These are phyloP conservation scores for Centrapalus pauciflorus DNA, from an alignment of 129 eudicot species.

Conservation along the genomic window DNA sequence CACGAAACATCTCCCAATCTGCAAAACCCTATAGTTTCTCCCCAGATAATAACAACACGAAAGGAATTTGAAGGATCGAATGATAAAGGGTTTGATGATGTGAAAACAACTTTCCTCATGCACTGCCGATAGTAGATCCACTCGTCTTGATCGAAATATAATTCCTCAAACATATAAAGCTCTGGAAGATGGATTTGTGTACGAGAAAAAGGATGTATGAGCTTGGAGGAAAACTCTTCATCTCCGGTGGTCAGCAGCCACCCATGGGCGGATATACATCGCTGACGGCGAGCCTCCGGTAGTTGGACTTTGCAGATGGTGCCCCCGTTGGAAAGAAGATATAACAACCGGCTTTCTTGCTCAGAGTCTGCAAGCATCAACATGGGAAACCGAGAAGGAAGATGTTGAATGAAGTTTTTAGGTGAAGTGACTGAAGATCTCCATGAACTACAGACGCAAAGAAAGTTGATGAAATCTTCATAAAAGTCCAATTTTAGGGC, in stretches of 20 bases:
- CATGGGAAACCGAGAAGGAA: conserved; percentile 20
- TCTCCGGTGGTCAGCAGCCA: conserved; percentile 23
- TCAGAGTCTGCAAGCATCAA: conserved; percentile 22
- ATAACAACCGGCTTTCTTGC: background rate
- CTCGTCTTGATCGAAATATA: conserved; percentile 10
- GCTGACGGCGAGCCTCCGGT: conserved; percentile 18
- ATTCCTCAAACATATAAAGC: conserved; percentile 20
- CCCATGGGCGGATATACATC: conserved; percentile 18
- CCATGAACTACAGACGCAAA: conserved; percentile 29
- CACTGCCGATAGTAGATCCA: conserved; percentile 7
- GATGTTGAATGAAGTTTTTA: background rate
- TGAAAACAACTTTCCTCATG: conserved; percentile 18
- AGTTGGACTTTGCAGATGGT: conserved; percentile 7
- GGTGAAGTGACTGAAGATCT: conserved; percentile 3
- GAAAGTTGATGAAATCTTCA: conserved; percentile 25
- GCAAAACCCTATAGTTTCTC: conserved; percentile 23
- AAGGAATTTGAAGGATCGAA: background rate
- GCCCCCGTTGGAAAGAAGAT: conserved; percentile 16
- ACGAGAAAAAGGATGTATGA: conserved; percentile 10
- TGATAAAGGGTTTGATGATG: conserved; percentile 12
- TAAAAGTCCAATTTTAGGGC: conserved; percentile 15
- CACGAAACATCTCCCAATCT: conserved; percentile 11
- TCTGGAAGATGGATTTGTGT: conserved; percentile 17
- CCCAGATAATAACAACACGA: conserved; percentile 30
- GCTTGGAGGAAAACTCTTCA: conserved; percentile 13